These are phyloP conservation scores for Silene vulgaris DNA, from an alignment of 179 eudicot genomes.

Conservation along the genomic window DNA sequence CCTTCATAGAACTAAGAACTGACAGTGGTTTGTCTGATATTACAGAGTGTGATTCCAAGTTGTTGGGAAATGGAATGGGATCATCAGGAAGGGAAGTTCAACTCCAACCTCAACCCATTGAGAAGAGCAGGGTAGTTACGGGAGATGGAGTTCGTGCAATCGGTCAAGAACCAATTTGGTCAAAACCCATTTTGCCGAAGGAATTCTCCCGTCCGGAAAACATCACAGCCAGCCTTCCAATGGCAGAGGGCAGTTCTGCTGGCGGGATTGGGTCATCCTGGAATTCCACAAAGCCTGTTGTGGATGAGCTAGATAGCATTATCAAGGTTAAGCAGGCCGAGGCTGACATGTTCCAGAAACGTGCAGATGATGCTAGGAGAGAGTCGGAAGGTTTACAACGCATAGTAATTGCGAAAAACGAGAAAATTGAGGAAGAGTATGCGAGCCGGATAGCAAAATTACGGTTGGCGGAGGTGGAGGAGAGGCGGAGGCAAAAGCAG, in stretches of 20 bases:
- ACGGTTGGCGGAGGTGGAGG: constrained; percentile 62
- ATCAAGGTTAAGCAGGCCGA: constrained; percentile 84
- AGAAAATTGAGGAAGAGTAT: constrained; percentile 75
- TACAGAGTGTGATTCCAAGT: constrained; percentile 57
- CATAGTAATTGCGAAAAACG: constrained; percentile 53
- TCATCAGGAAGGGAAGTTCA: constrained; percentile 46
- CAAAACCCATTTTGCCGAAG: constrained; percentile 39
- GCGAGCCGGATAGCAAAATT: constrained; percentile 49
- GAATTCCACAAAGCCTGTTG: constrained; percentile 38
- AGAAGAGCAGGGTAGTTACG: constrained; percentile 38
- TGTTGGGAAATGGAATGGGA: constrained; percentile 31
- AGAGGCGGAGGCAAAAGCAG: constrained; percentile 53
- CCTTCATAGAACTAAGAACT: not conserved
- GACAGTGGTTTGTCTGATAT: constrained; percentile 17
- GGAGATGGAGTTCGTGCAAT: constrained; percentile 32
- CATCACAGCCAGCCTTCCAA: constrained; percentile 31
- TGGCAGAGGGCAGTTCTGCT: constrained; percentile 37
- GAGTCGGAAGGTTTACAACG: constrained; percentile 84
- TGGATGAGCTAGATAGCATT: constrained; percentile 74
- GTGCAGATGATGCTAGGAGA: constrained; percentile 89
- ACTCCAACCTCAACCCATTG: constrained; percentile 25
- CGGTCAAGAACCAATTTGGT: constrained; percentile 51
- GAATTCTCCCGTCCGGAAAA: constrained; percentile 40
- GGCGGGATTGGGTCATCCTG: constrained; percentile 28
- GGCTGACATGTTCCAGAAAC: constrained; percentile 79